phyloP scores from a whole-genome alignment of 257 asterid species.

The Solanum pinnatisectum region DNA sequence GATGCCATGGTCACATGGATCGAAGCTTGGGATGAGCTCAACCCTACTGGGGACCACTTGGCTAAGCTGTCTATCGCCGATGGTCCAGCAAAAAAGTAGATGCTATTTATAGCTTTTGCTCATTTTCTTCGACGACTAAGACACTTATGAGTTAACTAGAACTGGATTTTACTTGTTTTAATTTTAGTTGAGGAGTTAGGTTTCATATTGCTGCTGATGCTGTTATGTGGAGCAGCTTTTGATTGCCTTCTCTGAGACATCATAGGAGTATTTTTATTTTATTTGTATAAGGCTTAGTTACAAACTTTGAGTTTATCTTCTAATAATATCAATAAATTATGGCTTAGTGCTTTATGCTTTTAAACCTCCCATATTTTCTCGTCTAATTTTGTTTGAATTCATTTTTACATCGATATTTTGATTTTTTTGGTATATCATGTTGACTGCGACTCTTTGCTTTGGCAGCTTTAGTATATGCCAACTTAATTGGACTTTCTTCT shows the following conservation, averaged over 20 bases:
- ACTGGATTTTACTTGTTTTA: neutral
- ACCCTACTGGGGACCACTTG: slow-evolving; percentile 34
- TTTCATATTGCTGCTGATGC: neutral
- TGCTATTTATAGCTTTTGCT: neutral
- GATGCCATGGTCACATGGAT: slow-evolving; percentile 87
- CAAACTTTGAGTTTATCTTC: neutral
- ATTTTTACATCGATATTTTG: neutral
- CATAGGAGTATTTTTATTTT: neutral
- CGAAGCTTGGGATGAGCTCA: slow-evolving; percentile 88
- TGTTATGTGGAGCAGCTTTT: neutral
- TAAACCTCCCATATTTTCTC: neutral
- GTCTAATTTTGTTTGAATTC: neutral
- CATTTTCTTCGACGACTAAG: neutral
- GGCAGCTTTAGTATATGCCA: neutral
- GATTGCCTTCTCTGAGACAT: neutral
- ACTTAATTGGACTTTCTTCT: neutral
- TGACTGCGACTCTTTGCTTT: neutral
- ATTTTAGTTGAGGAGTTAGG: neutral
- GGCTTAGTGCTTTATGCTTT: neutral
- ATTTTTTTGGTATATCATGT: neutral
- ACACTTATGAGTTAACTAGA: neutral
- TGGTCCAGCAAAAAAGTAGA: slow-evolving; percentile 30
- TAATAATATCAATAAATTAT: neutral
- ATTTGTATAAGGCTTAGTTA: neutral
- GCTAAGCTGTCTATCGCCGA: slow-evolving; percentile 20